Conservation (phyloP, 2,329 filamentous ascomycete genomes). For the Plectosphaerella cucumerina region DNA sequence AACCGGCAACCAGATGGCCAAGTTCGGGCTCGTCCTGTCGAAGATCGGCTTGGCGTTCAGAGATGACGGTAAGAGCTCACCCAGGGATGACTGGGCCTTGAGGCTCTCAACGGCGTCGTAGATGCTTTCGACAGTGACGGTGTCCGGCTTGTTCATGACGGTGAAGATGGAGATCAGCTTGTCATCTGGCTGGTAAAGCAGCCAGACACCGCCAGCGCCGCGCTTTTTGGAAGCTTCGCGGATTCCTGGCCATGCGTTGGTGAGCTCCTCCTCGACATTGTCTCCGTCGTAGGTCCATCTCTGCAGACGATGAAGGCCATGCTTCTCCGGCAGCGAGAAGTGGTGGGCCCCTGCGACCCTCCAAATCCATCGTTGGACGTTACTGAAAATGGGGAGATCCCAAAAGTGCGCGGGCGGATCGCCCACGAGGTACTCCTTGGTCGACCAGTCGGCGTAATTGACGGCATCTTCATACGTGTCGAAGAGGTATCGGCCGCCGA, state of each 20-base stretch:
- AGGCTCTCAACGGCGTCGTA: neutral
- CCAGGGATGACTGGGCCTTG: neutral
- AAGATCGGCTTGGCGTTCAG: neutral
- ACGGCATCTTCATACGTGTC: constrained; percentile 11
- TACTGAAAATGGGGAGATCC: constrained; percentile 6
- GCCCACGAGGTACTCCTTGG: constrained; percentile 7
- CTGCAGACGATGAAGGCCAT: constrained; percentile 9
- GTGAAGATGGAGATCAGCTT: neutral
- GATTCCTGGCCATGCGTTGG: neutral
- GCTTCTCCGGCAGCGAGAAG: constrained; percentile 7
- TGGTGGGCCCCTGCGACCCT: constrained; percentile 9
- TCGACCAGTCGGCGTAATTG: constrained; percentile 8
- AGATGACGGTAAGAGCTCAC: neutral
- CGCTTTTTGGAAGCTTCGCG: constrained; percentile 1
- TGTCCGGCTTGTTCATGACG: neutral
- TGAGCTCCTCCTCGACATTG: constrained; percentile 3
- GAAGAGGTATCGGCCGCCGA: constrained; percentile 10
- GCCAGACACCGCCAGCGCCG: constrained; percentile 8
- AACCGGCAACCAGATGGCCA: neutral
- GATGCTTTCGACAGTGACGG: neutral
- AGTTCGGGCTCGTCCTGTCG: neutral
- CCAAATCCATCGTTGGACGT: constrained; percentile 3
- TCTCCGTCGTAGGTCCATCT: constrained; percentile 1
- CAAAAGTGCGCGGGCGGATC: constrained; percentile 6
- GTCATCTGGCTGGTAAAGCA: constrained; percentile 5